Conservation (phyloP, 2,329 filamentous ascomycete genomes). For the Aspergillus unguis region DNA sequence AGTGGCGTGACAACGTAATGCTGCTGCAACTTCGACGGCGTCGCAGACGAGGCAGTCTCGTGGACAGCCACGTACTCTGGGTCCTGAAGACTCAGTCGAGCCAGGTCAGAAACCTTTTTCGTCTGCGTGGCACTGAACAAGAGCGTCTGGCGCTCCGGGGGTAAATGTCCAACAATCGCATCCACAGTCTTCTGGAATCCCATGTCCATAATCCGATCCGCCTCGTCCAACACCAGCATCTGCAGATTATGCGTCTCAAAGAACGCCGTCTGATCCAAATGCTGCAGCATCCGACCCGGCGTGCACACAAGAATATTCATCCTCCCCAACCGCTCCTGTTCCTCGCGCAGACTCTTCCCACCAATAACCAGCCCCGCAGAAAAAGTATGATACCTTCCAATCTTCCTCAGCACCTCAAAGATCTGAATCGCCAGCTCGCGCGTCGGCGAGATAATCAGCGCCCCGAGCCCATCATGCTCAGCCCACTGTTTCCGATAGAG, state of each 20-base stretch:
- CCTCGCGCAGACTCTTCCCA: conserved; percentile 83
- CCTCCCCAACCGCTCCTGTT: conserved; percentile 75
- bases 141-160: conserved; percentile 80
- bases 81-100: conserved; percentile 79
- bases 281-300: conserved; percentile 90
- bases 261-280: conserved; percentile 87
- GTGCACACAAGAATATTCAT: conserved; percentile 99
- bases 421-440: conserved; percentile 95
- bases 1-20: conserved; percentile 86
- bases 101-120: conserved; percentile 87
- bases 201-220: conserved; percentile 96
- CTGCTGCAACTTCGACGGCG: conserved; percentile 79
- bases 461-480: conserved; percentile 84
- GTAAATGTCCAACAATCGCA: conserved; percentile 87
- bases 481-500: conserved; percentile 87
- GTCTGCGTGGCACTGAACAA: conserved; percentile 97
- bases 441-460: conserved; percentile 89
- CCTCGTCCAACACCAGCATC: conserved; percentile 91
- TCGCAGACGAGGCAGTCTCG: conserved; percentile 73
- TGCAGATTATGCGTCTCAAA: conserved; percentile 89
- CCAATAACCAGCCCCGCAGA: conserved; percentile 92
- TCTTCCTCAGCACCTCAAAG: conserved; percentile 86
- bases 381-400: conserved; percentile 84
- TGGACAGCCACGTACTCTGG: conserved; percentile 96
- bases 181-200: conserved; percentile 89